Percentiles rank a stretch among this genome's conserved stretches.
Evolutionary conservation across 176 grass and related monocot species (phyloP).

Genomic region (Carex littledalei): DNA sequence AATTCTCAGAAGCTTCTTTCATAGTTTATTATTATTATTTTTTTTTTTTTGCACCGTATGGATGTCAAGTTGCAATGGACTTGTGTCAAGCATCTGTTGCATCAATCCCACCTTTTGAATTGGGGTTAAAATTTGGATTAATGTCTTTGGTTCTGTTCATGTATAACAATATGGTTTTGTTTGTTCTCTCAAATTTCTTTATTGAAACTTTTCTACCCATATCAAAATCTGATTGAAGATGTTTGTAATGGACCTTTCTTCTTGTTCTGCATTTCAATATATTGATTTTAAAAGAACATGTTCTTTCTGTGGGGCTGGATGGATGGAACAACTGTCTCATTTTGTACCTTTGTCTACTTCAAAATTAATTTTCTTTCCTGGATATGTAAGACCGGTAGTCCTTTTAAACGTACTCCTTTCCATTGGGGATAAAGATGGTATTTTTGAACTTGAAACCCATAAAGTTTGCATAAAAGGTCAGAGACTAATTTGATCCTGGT

Average conservation of each 20-base stretch:
- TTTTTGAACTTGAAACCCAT: not conserved
- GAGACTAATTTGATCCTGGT: not conserved
- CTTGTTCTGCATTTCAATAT: conserved; percentile 2
- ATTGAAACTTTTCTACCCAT: not conserved
- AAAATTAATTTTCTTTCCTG: not conserved
- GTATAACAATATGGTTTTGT: conserved; percentile 16
- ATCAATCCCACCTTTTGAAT: conserved; percentile 3
- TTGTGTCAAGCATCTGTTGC: not conserved
- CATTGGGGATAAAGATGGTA: not conserved
- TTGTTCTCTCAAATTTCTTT: not conserved
- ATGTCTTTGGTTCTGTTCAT: not conserved
- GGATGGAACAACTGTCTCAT: not conserved
- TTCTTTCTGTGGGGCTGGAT: not conserved
- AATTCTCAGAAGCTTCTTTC: not conserved
- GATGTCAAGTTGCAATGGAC: not conserved
- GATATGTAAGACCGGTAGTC: not conserved
- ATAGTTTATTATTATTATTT: not conserved
- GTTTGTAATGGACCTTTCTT: not conserved
- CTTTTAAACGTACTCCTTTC: not conserved
- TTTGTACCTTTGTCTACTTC: not conserved
- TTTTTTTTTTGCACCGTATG: not conserved
- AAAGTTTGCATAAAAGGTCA: not conserved
- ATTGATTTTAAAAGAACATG: not conserved
- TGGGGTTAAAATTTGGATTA: not conserved
- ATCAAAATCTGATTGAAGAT: conserved; percentile 15